Evolutionary conservation across 2,329 filamentous ascomycete genomes (phyloP), one percentile per base, ranked within the genome.

Genomic region (Tolypocladium ophioglossoides): DNA sequence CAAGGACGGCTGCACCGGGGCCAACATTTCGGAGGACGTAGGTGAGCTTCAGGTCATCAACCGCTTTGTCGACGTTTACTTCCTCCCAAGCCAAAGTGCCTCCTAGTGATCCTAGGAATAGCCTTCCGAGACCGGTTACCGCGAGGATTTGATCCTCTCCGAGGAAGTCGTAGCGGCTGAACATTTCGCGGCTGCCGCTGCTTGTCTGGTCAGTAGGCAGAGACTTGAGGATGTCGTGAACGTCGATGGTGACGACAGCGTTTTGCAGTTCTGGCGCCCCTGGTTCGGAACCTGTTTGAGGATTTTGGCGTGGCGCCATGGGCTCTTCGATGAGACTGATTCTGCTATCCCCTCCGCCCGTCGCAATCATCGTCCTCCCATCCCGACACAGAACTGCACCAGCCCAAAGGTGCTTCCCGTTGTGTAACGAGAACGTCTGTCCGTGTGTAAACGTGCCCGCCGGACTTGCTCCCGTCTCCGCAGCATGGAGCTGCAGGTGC

Each of bases 401-500:
- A 0, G 91, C 85, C 91, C 92, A 97, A 8, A 97, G 84, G 65
- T 96, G 91, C 69, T 96, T 99, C 8, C 94, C 94, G 37, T 75
- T 78, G 65, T 97, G 91, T 56, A 83, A 80, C 3, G 79, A 75
- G 51, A 82, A 79, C 9, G 78, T 82, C 2, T 76, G 73, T 2
- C 76, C 64, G 51, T 87, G 78, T 14, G 68, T 68, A 46, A 90
- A 66, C 7, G 60, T 68, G 0, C 59, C 61, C 2, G 49, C 51
- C 51, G 58, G 8, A 54, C 34, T 32, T n/a, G 10, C 18, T 37
- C 52, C 34, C 37, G 56, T 6, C n/a, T 35, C 47, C 18, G 46
- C 52, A 1, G 51, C 38, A 55, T 61, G 58, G n/a, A 84, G 54
- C 0, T 68, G 67, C 11, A 87, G 66, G 47, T 74, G 74, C 90